These are phyloP conservation scores for Thalia dealbata DNA, from an alignment of 176 grass and related monocot species.

Conservation along the genomic window DNA sequence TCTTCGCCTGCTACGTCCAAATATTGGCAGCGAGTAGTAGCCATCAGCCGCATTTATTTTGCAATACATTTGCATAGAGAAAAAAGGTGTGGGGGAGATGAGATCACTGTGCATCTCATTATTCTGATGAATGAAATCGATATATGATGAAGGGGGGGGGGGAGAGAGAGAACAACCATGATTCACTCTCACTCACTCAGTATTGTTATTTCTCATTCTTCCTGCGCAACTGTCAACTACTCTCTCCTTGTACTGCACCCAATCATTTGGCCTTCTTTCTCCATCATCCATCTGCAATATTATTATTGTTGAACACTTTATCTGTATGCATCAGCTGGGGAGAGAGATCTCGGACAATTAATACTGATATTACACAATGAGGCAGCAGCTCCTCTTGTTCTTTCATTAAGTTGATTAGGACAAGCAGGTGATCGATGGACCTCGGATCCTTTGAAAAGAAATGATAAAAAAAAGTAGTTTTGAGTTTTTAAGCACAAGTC, in stretches of 20 bases:
- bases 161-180: no score
- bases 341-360: no score
- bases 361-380: no score
- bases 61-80: no score
- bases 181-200: no score
- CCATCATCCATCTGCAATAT: not conserved
- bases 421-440: no score
- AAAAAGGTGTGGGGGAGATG: not conserved
- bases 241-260: not conserved
- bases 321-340: no score
- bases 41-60: not conserved
- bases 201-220: not conserved
- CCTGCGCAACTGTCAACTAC: not conserved
- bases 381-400: no score
- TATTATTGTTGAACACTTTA: no score
- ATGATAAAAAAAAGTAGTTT: no score
- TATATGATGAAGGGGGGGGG: no score
- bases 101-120: not conserved
- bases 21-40: conserved; percentile 2
- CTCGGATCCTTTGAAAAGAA: not conserved
- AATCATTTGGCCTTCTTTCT: not conserved
- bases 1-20: conserved; percentile 8
- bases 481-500: not conserved
- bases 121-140: not conserved
- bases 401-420: no score